Evolutionary conservation across 1,139 yeast species (phyloP).

Genomic region (Sugiyamaella neomexicana): DNA sequence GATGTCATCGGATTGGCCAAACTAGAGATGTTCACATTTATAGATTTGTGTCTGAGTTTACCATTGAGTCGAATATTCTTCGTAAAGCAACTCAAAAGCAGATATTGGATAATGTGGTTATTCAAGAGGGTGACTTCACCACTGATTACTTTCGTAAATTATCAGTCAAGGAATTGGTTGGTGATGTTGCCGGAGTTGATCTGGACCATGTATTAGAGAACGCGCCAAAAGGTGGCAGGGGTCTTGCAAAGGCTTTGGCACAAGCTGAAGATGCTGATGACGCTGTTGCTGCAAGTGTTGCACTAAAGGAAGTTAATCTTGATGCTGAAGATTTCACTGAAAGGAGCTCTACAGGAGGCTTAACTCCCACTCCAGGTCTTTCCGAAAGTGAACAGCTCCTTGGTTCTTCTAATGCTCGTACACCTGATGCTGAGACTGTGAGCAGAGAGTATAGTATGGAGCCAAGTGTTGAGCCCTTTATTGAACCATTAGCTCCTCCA

Average conservation of each 20-base stretch:
- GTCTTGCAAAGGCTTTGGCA: constrained; percentile 70
- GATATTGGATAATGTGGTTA: constrained; percentile 91
- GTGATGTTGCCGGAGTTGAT: constrained; percentile 47
- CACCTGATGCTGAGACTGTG: constrained; percentile 13
- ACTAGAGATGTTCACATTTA: constrained; percentile 97
- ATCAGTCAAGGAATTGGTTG: constrained; percentile 84
- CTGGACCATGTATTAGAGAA: constrained; percentile 44
- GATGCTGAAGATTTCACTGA: constrained; percentile 85
- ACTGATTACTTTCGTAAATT: constrained; percentile 92
- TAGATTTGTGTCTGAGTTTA: constrained; percentile 92
- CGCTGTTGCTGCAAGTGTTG: constrained; percentile 85
- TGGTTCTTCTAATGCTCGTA: constrained; percentile 9
- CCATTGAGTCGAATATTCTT: constrained; percentile 93
- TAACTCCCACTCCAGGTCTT: constrained; percentile 16
- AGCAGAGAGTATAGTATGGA: constrained; percentile 19
- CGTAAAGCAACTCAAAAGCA: constrained; percentile 94
- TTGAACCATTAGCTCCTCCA: constrained; percentile 14
- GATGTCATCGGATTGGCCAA: constrained; percentile 99
- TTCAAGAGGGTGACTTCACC: constrained; percentile 97
- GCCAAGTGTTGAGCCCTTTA: constrained; percentile 20
- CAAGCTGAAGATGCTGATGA: constrained; percentile 98
- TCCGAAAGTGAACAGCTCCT: constrained; percentile 15
- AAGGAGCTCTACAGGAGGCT: constrained; percentile 26
- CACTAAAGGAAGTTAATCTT: constrained; percentile 78
- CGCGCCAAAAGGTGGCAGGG: constrained; percentile 42